Evolutionary conservation across 2,329 filamentous ascomycete species (phyloP), one percentile per base, ranked within the genome.

Genomic region (Aspergillus spinulosporus): DNA sequence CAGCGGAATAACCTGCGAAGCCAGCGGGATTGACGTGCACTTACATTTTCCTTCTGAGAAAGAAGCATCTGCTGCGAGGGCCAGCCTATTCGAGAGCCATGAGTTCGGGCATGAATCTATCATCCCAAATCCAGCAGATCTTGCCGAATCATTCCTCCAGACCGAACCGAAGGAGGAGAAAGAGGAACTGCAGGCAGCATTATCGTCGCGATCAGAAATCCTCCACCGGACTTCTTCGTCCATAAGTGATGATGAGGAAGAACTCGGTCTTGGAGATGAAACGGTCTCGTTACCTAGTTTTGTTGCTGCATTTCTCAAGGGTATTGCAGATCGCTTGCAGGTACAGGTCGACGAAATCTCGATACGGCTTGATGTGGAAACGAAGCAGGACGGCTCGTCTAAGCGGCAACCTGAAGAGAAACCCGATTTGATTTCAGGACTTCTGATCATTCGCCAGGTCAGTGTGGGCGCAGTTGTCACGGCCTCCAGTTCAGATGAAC

Each of bases 1-100:
- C 52, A 92, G 88, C 64, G 87, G 90, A 29, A 95, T 97, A 69
- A 80, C 84, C 31, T 84, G 93, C 65, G 89, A 96, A 68, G 82
- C 93, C 21, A 86, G 93, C 64, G 92, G 91, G 14, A 84, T 97
- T 59, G 84, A 92, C 62, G 82, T 95, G 32, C 82, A 86, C 58
- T 68, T 90, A 26, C 81, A 80, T 63, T 78, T 90, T 34, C 77
- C 65, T 66, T 75, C 59, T 71, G 76, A 73, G 66, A 64, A 71
- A 63, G 48, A 69, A 66, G 57, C 63, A 66, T 65, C 62, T 61
- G 64, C 66, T 64, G 66, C 49, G 57, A 68, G 69, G 63, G 66
- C 67, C 58, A 63, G 62, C 68, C 64, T 59, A 64, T 67, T 54
- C 11, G 51, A 57, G 4, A 50, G 61, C 5, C 68, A 72, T 56